Evolutionary conservation across 306 rosid genomes (phyloP), one percentile per base, ranked within the genome.

Genomic region (Inga oerstediana): DNA sequence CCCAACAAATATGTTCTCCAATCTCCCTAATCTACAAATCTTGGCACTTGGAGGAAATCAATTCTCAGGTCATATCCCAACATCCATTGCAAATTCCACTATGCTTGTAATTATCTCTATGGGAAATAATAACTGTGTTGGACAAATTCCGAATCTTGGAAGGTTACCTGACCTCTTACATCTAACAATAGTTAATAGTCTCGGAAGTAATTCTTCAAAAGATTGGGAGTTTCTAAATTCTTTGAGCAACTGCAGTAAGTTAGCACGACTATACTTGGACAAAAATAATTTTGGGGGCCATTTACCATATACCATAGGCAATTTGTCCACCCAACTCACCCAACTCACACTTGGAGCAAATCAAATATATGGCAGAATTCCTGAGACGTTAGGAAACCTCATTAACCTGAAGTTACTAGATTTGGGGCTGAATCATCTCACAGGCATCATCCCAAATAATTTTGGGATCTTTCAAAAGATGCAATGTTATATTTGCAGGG

Each of bases 221-320:
- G 67, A 61, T 5, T 61, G 5, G 2, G 35, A 24, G 12, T 58
- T 58, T n/a, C 4, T 58, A 20, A n/a, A 2, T 19, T 58, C 65
- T n/a, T 20, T 58, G 65, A 20, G 7, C 3, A 58, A 58, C 5
- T 58, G 14, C 4, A 22, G 14, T 24, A 24, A 61, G 15, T 61
- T 61, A 34, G 1, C 0, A 24, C 0, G 0, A 1, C 0, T 22
- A 10, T 8, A 3, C 27, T 7, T 59, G 13, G 14, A 0, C 0
- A 12, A 7, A 2, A 59, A 59, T 59, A 61, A 24, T 22, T 61
- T 61, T 10, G 7, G 35, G 35, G 67, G 67, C 0, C 67, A 61
- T 2, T 61, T 61, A 61, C 35, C 35, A 8, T 3, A 22, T 3
- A 10, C 5, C 14, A 61, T 61, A 24, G 16, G 67, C 14, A 61